Base-by-base conservation (phyloP, 805 yeast genomes). In the Maudiozyma saulgeensis region DNA sequence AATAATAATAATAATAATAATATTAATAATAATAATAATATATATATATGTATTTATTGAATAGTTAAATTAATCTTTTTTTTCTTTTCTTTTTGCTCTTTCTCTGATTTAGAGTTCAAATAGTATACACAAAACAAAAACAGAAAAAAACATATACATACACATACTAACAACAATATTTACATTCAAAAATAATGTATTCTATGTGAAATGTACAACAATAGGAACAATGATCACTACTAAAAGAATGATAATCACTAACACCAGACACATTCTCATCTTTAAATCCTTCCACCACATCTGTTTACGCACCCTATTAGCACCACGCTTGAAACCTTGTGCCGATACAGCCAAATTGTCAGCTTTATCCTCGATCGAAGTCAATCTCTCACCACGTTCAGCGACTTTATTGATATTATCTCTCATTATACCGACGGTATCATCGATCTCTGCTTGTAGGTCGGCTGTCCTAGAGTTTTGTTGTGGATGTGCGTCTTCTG, bases 231-330 rank as follows among this genome's bases (percentile, higher is more conserved):
- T 86, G 55, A 84, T 80, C 49, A 91, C 95, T 49, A 91, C 85
- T 50, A 91, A 70, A 57, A 91, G 70, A 47, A 90, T 80, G 62
- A 91, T 81, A 47, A 93, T 82, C 28, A 84, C 85, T 44, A 84
- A 80, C 51, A 90, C 83, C 50, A 87, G 71, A 69, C 98, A 91
- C 75, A 90, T 73, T 69, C 95, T 84, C 91, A 93, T 85, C 74
- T 93, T 93, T 80, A 93, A 78, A 68, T 91, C 96, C 70, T 93
- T 91, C 86, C 95, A 87, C 98, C 98, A 91, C 97, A 91, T 91
- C 65, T 90, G 95, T 69, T 90, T 91, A 71, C 99, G 86, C 44
- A 91, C 97, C 60, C 95, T 82, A 72, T 91, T 91, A 51, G 99
- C 98, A 40, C 96, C 95, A 66, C 96, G 80, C 67, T 95, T 87